Evolutionary conservation across 306 rosid genomes (phyloP).

Genomic region (Senna siamea): DNA sequence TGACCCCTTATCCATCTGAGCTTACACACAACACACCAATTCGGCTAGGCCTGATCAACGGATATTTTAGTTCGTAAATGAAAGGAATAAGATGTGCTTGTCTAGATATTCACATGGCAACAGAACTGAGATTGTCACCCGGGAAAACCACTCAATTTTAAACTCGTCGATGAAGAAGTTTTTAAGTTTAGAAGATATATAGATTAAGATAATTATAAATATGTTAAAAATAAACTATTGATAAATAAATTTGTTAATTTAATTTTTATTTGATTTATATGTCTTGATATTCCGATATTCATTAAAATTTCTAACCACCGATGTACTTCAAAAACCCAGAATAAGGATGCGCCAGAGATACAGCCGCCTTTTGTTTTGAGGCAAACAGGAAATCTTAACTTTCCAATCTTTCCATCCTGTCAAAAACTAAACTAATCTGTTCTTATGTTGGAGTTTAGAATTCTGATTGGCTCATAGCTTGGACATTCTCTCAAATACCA

Average conservation of each 20-base stretch:
- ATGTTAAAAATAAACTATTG: too few species aligned
- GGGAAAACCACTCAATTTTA: neutral
- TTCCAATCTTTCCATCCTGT: too few species aligned
- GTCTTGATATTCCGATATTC: too few species aligned
- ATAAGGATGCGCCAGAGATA: neutral
- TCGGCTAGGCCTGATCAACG: neutral
- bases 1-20: neutral
- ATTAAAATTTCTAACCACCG: too few species aligned
- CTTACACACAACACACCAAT: neutral
- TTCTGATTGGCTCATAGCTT: neutral
- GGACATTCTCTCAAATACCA: neutral
- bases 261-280: too few species aligned
- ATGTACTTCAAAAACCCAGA: too few species aligned
- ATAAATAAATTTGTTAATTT: neutral
- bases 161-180: neutral
- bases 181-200: neutral
- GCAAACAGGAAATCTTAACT: neutral
- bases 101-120: neutral
- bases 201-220: neutral
- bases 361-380: neutral
- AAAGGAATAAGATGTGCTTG: neutral
- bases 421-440: neutral
- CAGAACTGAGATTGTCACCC: neutral
- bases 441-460: neutral
- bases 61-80: neutral